These are phyloP conservation scores for Gnaphalium uliginosum DNA, from an alignment of 129 eudicot species.

Conservation along the genomic window DNA sequence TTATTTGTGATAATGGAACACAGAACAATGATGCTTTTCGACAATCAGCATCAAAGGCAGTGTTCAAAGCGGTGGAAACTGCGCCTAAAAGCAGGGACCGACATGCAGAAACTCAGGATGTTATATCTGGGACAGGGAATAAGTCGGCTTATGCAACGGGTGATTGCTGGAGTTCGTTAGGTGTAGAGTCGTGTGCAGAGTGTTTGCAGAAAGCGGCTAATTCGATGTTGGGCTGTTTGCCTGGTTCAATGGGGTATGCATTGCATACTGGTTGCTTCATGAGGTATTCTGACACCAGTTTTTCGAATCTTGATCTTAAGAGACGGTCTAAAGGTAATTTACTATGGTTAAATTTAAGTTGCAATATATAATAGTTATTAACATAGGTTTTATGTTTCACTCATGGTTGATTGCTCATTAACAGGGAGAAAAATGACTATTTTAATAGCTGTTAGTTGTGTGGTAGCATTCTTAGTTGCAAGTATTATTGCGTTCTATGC, in stretches of 20 bases:
- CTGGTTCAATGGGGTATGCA: slow-evolving; percentile 43
- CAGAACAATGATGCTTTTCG: slow-evolving; percentile 20
- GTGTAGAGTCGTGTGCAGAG: slow-evolving; percentile 30
- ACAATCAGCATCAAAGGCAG: slow-evolving; percentile 34
- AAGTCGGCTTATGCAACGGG: slow-evolving; percentile 35
- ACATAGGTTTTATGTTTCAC: neutral
- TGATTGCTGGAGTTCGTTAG: slow-evolving; percentile 44
- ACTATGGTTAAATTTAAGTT: neutral
- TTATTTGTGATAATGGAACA: slow-evolving; percentile 32
- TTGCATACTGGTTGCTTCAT: slow-evolving; percentile 45
- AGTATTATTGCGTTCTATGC: slow-evolving; percentile 40
- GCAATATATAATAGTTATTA: neutral
- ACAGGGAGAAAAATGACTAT: slow-evolving; percentile 49
- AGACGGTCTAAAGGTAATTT: neutral
- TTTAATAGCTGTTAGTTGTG: slow-evolving; percentile 49
- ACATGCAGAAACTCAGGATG: slow-evolving; percentile 31
- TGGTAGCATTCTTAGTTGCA: slow-evolving; percentile 45
- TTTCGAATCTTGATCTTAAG: slow-evolving; percentile 23
- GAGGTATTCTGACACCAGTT: slow-evolving; percentile 46
- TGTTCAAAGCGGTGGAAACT: slow-evolving; percentile 30
- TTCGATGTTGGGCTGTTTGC: slow-evolving; percentile 38
- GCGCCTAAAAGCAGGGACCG: slow-evolving; percentile 27
- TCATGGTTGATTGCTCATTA: neutral
- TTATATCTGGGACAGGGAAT: slow-evolving; percentile 18
- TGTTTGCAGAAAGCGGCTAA: slow-evolving; percentile 38